Evolutionary conservation across 192 early-diverging fungal genomes (phyloP), one percentile per base, ranked within the genome.

Genomic region (Coemansia umbellata): DNA sequence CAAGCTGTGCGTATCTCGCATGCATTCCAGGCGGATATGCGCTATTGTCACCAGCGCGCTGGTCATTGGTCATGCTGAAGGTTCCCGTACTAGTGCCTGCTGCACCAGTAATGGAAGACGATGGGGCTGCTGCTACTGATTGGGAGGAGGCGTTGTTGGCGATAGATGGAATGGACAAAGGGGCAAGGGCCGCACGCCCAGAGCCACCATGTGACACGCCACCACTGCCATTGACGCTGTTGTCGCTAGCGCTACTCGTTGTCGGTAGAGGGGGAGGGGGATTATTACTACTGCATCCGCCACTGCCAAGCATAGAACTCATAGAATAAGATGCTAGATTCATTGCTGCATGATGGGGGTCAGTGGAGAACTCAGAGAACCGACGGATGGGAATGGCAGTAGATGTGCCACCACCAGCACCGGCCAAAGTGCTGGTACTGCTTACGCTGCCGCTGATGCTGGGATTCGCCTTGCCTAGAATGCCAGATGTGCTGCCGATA

Each of bases 261-360:
- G n/a, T n/a, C n/a, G n/a, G n/a, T n/a, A n/a, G n/a, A n/a, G n/a
- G n/a, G 49, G 39, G 32, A 1, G 60, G 13, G 15, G 45, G 51
- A 9, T 24, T 18, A 26, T 49, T 28, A 14, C n/a, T 40, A 32
- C 28, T 31, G 35, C 37, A 24, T 26, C 47, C 57, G 15, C 52
- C 60, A 21, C 49, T 45, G 57, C 32, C 41, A 4, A 47, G 33
- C 30, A 37, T 40, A 8, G 63, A 32, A n/a, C 50, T 55, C 59
- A 74, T 63, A 3, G 71, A 47, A 48, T 59, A 63, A 1, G 71
- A 54, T 6, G 63, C 45, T 47, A 74, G 50, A 2, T 53, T 37
- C 47, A 66, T 54, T 35, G 51, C 49, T 9, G 58, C 27, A 10
- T 44, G 17, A 21, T 3, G 36, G 4, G 53, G 28, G 17, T 74